Base-by-base conservation (phyloP, 139 green algal species). In the Tetradesmus lagerheimii region DNA sequence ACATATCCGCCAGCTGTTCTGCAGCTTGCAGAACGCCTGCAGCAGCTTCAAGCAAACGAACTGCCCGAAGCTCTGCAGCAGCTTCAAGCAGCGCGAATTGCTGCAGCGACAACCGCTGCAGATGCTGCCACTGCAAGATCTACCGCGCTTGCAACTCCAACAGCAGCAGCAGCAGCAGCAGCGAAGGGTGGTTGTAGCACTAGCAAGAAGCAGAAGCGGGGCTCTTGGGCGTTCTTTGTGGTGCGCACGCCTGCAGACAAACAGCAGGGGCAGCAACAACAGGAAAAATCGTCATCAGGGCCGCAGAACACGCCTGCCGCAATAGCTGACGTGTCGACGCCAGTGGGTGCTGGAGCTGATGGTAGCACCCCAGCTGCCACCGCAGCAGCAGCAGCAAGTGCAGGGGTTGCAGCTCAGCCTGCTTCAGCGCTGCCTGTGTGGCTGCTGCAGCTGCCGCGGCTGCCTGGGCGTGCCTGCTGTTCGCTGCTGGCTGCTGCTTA, bases 211-310 rank as follows among this genome's bases (percentile, higher is more conserved):
- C 71, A 79, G 71, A 37, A 38, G 71, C 71, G 71, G 4, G 31
- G 12, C 12, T 71, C 57, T 6, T 71, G 57, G 57, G 20, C 57
- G 5, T 71, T 71, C 57, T 71, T 71, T 71, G 57, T 83, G 77
- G 77, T 83, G 34, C 77, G 41, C 18, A 83, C 77, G 15, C 38
- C 77, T 53, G 77, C 77, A 34, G 77, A 83, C 18, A 53, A 62
- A 38, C 34, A 83, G 76, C 34, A 38, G n/a, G n/a, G n/a, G 27
- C 34, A 43, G 57, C 57, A n/a, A 23, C 57, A 71, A 23, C 57
- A 71, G 57, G 57, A 23, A 1, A 71, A n/a, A n/a, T n/a, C n/a
- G n/a, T n/a, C 57, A 71, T 1, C 20, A 31, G 23, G 47, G 12
- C 57, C 5, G 23, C 20, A 71, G 8, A 23, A 8, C 1, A 31